Evolutionary conservation across 192 early-diverging fungal genomes (phyloP), one percentile per base, ranked within the genome.

Genomic region (Linnemannia elongata): DNA sequence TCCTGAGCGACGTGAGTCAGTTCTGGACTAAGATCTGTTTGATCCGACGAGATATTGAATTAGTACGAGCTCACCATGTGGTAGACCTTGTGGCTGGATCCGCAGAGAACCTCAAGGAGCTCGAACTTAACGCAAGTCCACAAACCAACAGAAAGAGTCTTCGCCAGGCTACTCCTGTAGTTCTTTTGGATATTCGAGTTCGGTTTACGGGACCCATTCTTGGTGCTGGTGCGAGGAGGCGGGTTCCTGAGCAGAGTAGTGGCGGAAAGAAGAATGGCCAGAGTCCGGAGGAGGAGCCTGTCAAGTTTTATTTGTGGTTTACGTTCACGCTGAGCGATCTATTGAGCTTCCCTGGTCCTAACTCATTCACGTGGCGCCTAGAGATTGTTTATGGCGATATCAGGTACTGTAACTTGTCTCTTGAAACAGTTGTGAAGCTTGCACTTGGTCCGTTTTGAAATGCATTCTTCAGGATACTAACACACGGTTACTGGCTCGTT

Each of bases 251-350:
- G 33, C 60, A 66, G n/a, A 33, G 36, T 69, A 5, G 15, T 47
- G 27, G 38, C 20, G 35, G 35, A 27, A 55, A 66, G 24, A 24
- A 42, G 45, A 47, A 63, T 78, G 55, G 52, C 4, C 72, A 33
- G 13, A 10, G 6, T 20, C 69, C 82, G 27, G 69, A 57, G 33
- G 72, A 54, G 24, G 79, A 87, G 47, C 85, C 85, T 13, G 79
- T 87, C 79, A 87, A 87, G 54, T 87, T 87, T 69, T 87, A 87
- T 57, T 47, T 87, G 15, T 87, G 85, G 85, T 87, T 87, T 57
- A 87, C 85, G 41, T 87, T 87, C 38, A 87, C 85, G 17, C 44
- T 87, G 63, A 81, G 74, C 20, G 85, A 87, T 22, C 24, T 87
- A 2, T 42, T 87, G 76, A 81, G 44, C 30, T 87, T 87, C 57